Conservation (phyloP, 441 rosid genomes). For the Hura crepitans region DNA sequence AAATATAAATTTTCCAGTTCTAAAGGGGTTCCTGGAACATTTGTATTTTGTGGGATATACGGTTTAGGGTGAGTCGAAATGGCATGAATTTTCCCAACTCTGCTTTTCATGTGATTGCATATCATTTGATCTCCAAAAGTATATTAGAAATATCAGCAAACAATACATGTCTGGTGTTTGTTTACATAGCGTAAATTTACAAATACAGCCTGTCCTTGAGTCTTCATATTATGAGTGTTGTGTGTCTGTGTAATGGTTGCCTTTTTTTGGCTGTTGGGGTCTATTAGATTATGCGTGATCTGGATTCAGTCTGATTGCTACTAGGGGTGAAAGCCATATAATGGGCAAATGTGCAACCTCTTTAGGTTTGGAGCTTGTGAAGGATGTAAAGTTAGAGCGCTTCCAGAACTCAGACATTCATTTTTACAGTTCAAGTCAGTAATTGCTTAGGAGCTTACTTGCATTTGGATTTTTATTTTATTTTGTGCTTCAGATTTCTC, state of each 20-base stretch:
- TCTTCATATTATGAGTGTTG: not conserved
- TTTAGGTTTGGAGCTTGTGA: not conserved
- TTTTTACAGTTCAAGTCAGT: not conserved
- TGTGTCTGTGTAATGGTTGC: not conserved
- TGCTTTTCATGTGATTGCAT: not conserved
- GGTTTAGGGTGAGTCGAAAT: not conserved
- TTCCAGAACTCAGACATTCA: not conserved
- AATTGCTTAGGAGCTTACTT: not conserved
- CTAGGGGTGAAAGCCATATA: not conserved
- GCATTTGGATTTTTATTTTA: not conserved
- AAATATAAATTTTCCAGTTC: not conserved
- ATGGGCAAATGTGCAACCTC: not conserved
- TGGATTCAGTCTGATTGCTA: not conserved
- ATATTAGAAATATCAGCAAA: not conserved
- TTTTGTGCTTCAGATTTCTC: not conserved
- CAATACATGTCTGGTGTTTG: not conserved
- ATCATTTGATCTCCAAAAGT: not conserved
- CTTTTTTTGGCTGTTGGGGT: not conserved
- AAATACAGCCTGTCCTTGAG: too few relatives aligned
- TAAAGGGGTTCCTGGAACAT: not conserved
- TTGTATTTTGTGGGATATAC: not conserved
- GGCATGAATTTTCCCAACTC: not conserved
- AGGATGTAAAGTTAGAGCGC: not conserved
- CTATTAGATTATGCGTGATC: not conserved
- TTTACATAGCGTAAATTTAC: not conserved